These are phyloP conservation scores for Circinella minor DNA, from an alignment of 371 early-diverging fungal species.

Conservation along the genomic window DNA sequence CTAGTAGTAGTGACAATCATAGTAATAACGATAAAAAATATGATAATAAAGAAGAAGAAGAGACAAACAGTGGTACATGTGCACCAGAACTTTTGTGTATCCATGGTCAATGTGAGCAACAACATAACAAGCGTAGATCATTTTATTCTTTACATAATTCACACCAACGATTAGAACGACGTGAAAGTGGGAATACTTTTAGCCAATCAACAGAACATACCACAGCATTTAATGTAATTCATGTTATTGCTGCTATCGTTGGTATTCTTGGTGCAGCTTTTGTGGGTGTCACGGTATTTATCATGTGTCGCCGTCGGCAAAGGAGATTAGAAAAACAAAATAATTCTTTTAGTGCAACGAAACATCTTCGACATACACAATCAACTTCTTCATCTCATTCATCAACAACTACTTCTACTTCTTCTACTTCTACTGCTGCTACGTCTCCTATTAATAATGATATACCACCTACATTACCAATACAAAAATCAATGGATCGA, in stretches of 20 bases:
- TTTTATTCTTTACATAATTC: neutral
- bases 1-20: too few species aligned
- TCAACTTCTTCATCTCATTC: neutral
- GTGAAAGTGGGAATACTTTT: conserved; percentile 16
- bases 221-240: conserved; percentile 39
- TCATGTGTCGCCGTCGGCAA: conserved; percentile 28
- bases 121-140: too few species aligned
- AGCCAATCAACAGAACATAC: conserved; percentile 29
- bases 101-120: neutral
- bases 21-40: neutral
- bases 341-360: neutral
- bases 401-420: neutral
- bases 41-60: neutral
- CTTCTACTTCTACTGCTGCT: conserved; percentile 16
- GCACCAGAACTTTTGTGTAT: conserved; percentile 4
- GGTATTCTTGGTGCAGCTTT: conserved; percentile 34
- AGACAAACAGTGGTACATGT: neutral
- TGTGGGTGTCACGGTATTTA: conserved; percentile 31
- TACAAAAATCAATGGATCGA: conserved; percentile 10
- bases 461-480: conserved; percentile 6
- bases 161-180: conserved; percentile 6
- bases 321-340: neutral
- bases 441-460: too few species aligned
- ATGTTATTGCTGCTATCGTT: conserved; percentile 41
- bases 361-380: neutral